phyloP scores from a whole-genome alignment of 73 alveolate species.

The Paramecium sonneborni region DNA sequence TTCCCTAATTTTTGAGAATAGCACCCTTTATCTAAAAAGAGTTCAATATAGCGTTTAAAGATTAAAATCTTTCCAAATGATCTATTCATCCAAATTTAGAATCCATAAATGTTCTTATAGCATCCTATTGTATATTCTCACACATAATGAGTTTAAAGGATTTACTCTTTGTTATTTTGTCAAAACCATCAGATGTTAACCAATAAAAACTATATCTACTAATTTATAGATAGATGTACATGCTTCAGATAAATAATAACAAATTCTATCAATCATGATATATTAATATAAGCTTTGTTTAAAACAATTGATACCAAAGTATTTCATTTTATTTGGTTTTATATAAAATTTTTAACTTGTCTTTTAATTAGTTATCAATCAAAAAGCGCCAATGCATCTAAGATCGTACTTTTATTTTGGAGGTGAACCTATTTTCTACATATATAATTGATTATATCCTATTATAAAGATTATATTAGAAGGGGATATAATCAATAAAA shows the following conservation, averaged over 20 bases:
- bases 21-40: background rate
- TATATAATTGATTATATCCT: too few species aligned
- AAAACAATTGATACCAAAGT: too few species aligned
- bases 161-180: background rate
- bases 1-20: background rate
- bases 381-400: too few species aligned
- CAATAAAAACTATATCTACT: background rate
- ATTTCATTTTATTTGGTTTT: too few species aligned
- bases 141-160: background rate
- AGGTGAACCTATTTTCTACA: too few species aligned
- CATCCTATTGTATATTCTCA: background rate
- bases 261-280: background rate
- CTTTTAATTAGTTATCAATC: too few species aligned
- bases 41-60: background rate
- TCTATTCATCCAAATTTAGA: slow-evolving; percentile 10
- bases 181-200: slow-evolving; percentile 5
- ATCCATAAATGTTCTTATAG: background rate
- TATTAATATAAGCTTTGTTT: too few species aligned
- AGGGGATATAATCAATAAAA: too few species aligned
- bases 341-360: too few species aligned
- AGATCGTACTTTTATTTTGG: too few species aligned
- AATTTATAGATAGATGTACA: background rate
- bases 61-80: slow-evolving; percentile 35
- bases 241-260: slow-evolving; percentile 1
- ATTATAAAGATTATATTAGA: too few species aligned